Conservation (phyloP, 2,329 filamentous ascomycete genomes). For the Penicillium thymicola region DNA sequence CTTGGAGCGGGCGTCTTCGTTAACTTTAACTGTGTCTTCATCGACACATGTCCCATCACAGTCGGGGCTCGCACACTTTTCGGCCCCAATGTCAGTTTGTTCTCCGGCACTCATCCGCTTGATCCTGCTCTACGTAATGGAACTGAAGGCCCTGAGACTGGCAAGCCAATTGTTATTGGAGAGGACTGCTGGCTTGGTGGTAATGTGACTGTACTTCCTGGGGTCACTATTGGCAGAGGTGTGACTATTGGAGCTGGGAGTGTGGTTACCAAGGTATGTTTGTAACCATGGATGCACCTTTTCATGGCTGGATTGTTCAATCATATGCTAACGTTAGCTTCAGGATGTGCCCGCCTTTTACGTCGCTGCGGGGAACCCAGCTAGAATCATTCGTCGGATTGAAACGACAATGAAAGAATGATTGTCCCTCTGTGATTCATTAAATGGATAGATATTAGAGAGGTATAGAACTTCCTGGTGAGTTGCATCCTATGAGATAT, state of each 20-base stretch:
- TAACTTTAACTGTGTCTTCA: slow-evolving; percentile 70
- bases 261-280: slow-evolving; percentile 68
- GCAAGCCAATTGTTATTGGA: slow-evolving; percentile 69
- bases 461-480: not conserved
- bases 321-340: not conserved
- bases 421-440: not conserved
- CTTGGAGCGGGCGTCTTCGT: slow-evolving; percentile 70
- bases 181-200: slow-evolving; percentile 81
- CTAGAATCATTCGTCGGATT: slow-evolving; percentile 39
- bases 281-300: too few species aligned
- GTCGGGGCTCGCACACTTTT: slow-evolving; percentile 75
- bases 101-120: slow-evolving; percentile 70
- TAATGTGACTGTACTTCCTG: slow-evolving; percentile 67
- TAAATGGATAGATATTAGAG: not conserved
- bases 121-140: slow-evolving; percentile 73
- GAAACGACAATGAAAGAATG: slow-evolving; percentile 34
- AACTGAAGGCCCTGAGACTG: slow-evolving; percentile 69
- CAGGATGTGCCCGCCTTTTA: slow-evolving; percentile 43
- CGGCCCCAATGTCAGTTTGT: slow-evolving; percentile 75
- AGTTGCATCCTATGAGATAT: not conserved
- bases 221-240: slow-evolving; percentile 74
- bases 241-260: slow-evolving; percentile 74
- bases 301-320: not conserved
- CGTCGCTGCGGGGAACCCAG: slow-evolving; percentile 42
- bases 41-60: slow-evolving; percentile 72